phyloP scores from a whole-genome alignment of 2,329 filamentous ascomycete species.

The Fusarium setosum region DNA sequence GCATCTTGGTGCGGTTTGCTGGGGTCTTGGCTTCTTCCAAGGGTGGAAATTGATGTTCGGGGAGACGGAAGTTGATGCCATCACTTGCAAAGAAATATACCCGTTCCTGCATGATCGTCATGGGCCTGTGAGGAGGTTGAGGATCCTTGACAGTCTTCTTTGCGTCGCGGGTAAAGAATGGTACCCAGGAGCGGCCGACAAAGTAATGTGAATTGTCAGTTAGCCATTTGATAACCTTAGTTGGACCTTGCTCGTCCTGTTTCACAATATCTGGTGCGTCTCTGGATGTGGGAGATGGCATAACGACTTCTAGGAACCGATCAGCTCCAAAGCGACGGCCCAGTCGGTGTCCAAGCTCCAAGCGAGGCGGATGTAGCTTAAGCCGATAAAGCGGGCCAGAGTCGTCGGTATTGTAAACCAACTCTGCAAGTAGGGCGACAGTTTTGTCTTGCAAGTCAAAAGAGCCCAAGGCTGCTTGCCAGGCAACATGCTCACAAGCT shows the following conservation, averaged over 20 bases:
- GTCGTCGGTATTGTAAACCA: constrained; percentile 51
- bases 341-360: constrained; percentile 64
- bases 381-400: constrained; percentile 58
- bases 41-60: constrained; percentile 29
- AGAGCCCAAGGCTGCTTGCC: constrained; percentile 55
- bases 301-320: constrained; percentile 66
- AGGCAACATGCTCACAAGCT: constrained; percentile 56
- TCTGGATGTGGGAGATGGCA: constrained; percentile 56
- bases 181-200: constrained; percentile 58
- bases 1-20: constrained; percentile 47
- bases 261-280: constrained; percentile 44
- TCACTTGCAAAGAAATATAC: constrained; percentile 67
- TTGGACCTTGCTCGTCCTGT: constrained; percentile 45
- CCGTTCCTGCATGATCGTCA: constrained; percentile 49
- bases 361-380: constrained; percentile 58
- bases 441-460: constrained; percentile 51
- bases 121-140: constrained; percentile 28
- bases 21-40: constrained; percentile 38
- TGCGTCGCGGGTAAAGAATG: constrained; percentile 57
- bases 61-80: constrained; percentile 54
- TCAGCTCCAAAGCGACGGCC: constrained; percentile 67
- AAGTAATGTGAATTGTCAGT: constrained; percentile 51
- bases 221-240: constrained; percentile 48
- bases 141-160: constrained; percentile 53
- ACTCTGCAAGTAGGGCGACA: constrained; percentile 56